Evolutionary conservation across 108 stramenopile genomes (phyloP), one percentile per base, ranked within the genome.

Genomic region (Nitzschia inconspicua): DNA sequence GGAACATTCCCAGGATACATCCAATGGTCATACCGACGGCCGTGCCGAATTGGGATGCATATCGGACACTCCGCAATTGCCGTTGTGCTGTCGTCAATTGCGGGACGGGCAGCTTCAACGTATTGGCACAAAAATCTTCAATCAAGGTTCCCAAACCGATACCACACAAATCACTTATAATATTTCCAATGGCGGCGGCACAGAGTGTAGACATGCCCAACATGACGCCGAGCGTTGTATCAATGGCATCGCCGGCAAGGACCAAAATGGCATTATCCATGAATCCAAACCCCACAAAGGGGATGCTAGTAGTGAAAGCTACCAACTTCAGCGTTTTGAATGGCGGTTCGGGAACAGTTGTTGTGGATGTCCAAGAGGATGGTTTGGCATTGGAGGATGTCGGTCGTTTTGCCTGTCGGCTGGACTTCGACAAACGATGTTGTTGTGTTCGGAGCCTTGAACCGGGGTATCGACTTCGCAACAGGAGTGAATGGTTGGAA

Each of bases 191-290:
- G 42, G 95, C 97, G 14, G 98, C 98, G 9, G 98, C 98, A 47
- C 96, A 96, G 58, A 99, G 63, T 6, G 98, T 99, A 20, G 90
- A 86, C 48, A 99, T 91, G 0, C 97, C 97, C 40, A 99, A 70
- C 24, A 62, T 63, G 0, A 97, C 91, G 26, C 98, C 97, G 44
- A 70, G 28, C 11, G 46, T 60, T 6, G 70, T 76, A 72, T 99
- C 98, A 70, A 99, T 97, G 27, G 87, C 76, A 61, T 97, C 97
- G 16, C 98, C 98, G 4, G 95, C 93, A 30, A 95, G 58, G 39
- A 99, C 82, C 71, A 99, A 79, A 36, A 99, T 88, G 19, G 87
- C 66, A 64, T 97, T 99, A 71, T 99, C 98, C 91, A 95, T 95
- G 23, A 99, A 82, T 10, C 97, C 97, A 69, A 98, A 98, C 7